A percentile compares a stretch with the other conserved stretches of the same genome.
Conservation (phyloP, 2,329 filamentous ascomycete genomes). For the Clarireedia hainanense region DNA sequence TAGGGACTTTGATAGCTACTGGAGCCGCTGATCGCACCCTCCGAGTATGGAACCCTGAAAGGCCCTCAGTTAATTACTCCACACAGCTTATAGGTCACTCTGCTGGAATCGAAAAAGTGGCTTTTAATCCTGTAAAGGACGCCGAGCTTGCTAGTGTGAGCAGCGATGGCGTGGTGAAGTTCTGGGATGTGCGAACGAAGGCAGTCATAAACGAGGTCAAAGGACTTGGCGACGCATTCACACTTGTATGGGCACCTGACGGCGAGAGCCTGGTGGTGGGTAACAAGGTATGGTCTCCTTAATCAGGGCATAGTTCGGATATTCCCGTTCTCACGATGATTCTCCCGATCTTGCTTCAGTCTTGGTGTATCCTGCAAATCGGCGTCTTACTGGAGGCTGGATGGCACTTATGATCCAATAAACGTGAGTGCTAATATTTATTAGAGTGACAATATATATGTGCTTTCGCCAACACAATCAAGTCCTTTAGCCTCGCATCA, state of each 20-base stretch:
- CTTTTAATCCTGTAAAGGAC: conserved; percentile 71
- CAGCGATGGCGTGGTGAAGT: conserved; percentile 64
- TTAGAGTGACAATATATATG: conserved; percentile 53
- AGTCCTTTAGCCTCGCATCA: conserved; percentile 50
- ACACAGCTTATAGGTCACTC: conserved; percentile 66
- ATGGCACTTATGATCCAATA: not conserved
- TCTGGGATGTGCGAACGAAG: conserved; percentile 75
- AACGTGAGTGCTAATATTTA: not conserved
- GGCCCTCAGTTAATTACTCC: conserved; percentile 63
- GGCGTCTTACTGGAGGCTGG: no score
- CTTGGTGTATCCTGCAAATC: no score
- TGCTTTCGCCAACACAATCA: conserved; percentile 52
- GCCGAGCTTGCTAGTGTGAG: conserved; percentile 70
- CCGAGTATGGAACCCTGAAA: conserved; percentile 76
- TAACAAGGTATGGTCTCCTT: conserved; percentile 53
- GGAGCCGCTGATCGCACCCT: conserved; percentile 63
- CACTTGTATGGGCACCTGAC: conserved; percentile 66
- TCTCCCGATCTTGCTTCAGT: not conserved
- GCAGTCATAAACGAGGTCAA: conserved; percentile 62
- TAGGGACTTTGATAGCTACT: conserved; percentile 76
- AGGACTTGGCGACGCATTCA: conserved; percentile 58
- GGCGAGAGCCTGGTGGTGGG: conserved; percentile 64
- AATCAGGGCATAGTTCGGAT: not conserved
- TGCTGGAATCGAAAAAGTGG: conserved; percentile 63
- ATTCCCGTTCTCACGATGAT: not conserved